Conservation (phyloP, 148 eudicot genomes). For the Fagopyrum tataricum region DNA sequence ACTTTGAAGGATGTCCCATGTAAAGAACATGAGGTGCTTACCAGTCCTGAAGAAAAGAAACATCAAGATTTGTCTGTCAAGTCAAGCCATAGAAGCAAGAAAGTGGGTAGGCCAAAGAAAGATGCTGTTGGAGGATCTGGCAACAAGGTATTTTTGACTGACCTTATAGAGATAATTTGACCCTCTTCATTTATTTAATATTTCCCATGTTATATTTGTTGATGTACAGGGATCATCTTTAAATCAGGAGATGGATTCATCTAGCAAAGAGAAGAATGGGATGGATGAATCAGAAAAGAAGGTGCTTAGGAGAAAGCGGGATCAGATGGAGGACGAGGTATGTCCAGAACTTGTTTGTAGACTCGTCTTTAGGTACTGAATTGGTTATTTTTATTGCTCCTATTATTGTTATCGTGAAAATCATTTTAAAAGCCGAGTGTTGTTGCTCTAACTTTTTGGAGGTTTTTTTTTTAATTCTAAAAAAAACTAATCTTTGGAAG, state of each 20-base stretch:
- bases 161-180: background rate
- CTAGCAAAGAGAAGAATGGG: slow-evolving; percentile 23
- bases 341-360: background rate
- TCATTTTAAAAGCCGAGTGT: background rate
- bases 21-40: slow-evolving; percentile 14
- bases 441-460: background rate
- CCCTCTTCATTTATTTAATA: background rate
- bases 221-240: slow-evolving; percentile 18
- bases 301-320: slow-evolving; percentile 32
- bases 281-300: slow-evolving; percentile 19
- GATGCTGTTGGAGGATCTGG: slow-evolving; percentile 26
- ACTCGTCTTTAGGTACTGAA: background rate
- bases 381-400: slow-evolving; percentile 2
- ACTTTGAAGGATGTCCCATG: slow-evolving; percentile 13
- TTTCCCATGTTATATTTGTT: slow-evolving; percentile 4
- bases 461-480: too few species aligned
- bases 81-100: slow-evolving; percentile 16
- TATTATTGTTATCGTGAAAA: background rate
- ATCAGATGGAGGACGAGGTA: slow-evolving; percentile 37
- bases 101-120: slow-evolving; percentile 24
- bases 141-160: slow-evolving; percentile 28
- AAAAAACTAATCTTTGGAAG: background rate
- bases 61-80: slow-evolving; percentile 1
- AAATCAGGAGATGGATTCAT: slow-evolving; percentile 19
- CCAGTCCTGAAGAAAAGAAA: slow-evolving; percentile 19